Conservation (phyloP, 2,329 filamentous ascomycete genomes). For the Ophiostoma piceae region DNA sequence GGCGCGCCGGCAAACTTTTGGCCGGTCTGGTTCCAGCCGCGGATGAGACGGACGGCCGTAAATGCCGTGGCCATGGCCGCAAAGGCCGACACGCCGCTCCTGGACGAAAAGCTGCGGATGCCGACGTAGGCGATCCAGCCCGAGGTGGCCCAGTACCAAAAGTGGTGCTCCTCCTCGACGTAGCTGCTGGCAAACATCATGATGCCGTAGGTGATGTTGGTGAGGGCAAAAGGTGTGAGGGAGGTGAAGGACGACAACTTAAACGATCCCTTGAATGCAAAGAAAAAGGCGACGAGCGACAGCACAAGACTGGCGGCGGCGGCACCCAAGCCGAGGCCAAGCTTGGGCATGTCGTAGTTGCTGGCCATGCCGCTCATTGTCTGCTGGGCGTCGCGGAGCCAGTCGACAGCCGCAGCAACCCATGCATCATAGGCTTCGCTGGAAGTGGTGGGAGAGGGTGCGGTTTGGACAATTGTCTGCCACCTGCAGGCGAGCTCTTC, state of each 20-base stretch:
- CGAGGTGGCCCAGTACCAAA: constrained; percentile 89
- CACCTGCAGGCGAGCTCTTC: constrained; percentile 66
- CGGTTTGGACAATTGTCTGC: constrained; percentile 39
- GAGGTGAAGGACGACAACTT: constrained; percentile 5
- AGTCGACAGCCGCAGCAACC: constrained; percentile 38
- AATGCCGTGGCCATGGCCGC: constrained; percentile 46
- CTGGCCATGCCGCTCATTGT: constrained; percentile 86
- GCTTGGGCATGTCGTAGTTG: constrained; percentile 72
- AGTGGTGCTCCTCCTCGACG: constrained; percentile 96
- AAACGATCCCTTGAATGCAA: constrained; percentile 25
- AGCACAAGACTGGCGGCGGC: constrained; percentile 37
- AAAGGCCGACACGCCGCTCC: neutral
- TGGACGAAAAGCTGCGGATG: constrained; percentile 39
- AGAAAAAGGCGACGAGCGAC: constrained; percentile 37
- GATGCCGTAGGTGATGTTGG: constrained; percentile 60
- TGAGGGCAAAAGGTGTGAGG: constrained; percentile 43
- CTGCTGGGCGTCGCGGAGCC: constrained; percentile 67
- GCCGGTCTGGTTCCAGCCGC: constrained; percentile 93
- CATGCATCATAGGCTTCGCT: constrained; percentile 24
- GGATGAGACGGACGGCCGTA: constrained; percentile 57
- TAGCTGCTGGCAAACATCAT: constrained; percentile 99
- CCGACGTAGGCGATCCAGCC: constrained; percentile 60
- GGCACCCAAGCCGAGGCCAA: constrained; percentile 45
- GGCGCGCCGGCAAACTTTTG: constrained; percentile 91
- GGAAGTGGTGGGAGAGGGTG: constrained; percentile 22